Conservation (phyloP, 2,329 filamentous ascomycete species). For the Saccharata proteae region DNA sequence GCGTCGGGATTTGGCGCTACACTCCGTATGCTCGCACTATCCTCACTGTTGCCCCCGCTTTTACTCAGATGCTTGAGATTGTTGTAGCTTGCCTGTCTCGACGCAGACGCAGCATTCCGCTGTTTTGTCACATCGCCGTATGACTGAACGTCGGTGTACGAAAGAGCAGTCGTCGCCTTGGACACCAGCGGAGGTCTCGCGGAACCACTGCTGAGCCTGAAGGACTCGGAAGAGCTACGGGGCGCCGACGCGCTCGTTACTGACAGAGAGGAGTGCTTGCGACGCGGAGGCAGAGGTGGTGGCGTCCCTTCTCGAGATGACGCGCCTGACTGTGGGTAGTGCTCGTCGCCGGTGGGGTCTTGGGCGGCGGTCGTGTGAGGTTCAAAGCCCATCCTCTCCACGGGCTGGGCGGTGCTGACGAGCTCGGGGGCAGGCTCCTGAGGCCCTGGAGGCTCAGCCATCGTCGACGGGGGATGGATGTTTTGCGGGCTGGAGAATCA, state of each 20-base stretch:
- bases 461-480: too few relatives aligned
- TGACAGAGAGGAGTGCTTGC: slow-evolving; percentile 11
- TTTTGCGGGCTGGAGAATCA: too few relatives aligned
- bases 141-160: slow-evolving; percentile 64
- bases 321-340: background rate
- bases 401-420: background rate
- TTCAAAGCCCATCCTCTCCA: slow-evolving; percentile 1
- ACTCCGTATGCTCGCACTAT: slow-evolving; percentile 55
- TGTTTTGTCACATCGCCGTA: slow-evolving; percentile 45
- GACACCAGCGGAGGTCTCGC: slow-evolving; percentile 36
- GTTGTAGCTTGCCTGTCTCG: too few relatives aligned
- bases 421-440: too few relatives aligned
- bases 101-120: too few relatives aligned
- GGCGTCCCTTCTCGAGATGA: slow-evolving; percentile 34
- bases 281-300: slow-evolving; percentile 46
- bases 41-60: slow-evolving; percentile 46
- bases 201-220: slow-evolving; percentile 21
- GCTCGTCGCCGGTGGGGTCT: background rate
- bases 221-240: slow-evolving; percentile 26
- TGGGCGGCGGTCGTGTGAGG: slow-evolving; percentile 2
- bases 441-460: too few relatives aligned
- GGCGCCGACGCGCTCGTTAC: slow-evolving; percentile 23
- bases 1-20: slow-evolving; percentile 51
- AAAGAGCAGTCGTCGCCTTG: slow-evolving; percentile 73
- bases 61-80: too few relatives aligned